Base-by-base conservation (phyloP, 2,329 filamentous ascomycete species). In the Colletotrichum liaoningense region DNA sequence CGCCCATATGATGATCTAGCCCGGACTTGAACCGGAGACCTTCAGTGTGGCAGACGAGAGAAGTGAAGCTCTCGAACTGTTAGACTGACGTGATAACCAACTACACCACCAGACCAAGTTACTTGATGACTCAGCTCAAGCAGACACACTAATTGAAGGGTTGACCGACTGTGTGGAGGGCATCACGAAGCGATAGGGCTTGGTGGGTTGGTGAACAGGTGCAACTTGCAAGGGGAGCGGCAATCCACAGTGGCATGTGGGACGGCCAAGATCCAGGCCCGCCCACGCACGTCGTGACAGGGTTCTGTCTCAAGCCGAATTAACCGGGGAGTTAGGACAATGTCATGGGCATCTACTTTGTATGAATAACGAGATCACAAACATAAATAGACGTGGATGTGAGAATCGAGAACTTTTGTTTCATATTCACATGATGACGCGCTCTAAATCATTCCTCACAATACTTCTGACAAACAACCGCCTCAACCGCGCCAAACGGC, bases 41-140 rank as follows among this genome's bases (percentile, higher is more conserved):
- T 73, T 73, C 71, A 73, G 67, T 73, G 70, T 35, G 12, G n/a
- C 54, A 46, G 66, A 28, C 59, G 59, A 22, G 65, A 16, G 16
- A n/a, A n/a, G n/a, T n/a, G 11, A 55, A 11, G 14, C 28, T n/a
- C 14, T 22, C 66, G 22, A 49, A 1, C 54, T 81, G 83, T 86
- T 86, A 85, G 83, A 85, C 83, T 84, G 82, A 85, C 81, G 84
- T 85, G 84, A 85, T 85, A 84, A 85, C 83, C 84, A 85, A 85
- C 84, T 81, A 80, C 79, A 80, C 79, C 78, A 81, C 69, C 60
- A 73, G 62, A 73, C 71, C 71, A 71, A 52, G 19, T 66, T 60
- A 0, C 4, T 70, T 71, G 71, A 66, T 73, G 71, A 62, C 60
- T 57, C 22, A 28, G 11, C 7, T 0, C 1, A 5, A 1, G 7